Evolutionary conservation across 345 rosid species (phyloP).

Genomic region (Bruguiera gymnorhiza): DNA sequence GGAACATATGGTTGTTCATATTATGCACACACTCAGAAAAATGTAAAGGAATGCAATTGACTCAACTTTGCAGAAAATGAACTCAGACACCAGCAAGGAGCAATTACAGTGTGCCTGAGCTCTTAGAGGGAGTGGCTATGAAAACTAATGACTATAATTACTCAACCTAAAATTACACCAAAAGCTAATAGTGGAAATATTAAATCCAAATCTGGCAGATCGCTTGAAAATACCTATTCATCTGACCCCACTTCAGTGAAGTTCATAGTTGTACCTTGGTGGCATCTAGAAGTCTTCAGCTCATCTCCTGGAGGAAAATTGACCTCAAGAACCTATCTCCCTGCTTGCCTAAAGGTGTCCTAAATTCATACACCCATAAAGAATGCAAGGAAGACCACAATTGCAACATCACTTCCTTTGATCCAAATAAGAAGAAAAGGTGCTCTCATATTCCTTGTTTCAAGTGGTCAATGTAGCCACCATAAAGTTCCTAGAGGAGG

Average conservation of each 20-base stretch:
- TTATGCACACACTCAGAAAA: too few relatives aligned
- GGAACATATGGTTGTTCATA: too few relatives aligned
- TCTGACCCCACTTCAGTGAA: constrained; percentile 5
- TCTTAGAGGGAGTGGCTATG: too few relatives aligned
- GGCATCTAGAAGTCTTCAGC: neutral
- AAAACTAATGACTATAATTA: too few relatives aligned
- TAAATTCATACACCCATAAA: neutral
- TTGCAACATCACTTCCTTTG: too few relatives aligned
- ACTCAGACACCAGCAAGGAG: too few relatives aligned
- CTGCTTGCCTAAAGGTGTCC: neutral
- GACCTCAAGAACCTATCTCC: neutral
- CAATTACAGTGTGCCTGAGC: too few relatives aligned
- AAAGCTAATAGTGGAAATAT: neutral
- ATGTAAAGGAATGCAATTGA: too few relatives aligned
- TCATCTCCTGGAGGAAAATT: neutral
- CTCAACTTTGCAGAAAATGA: too few relatives aligned
- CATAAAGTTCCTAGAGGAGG: neutral
- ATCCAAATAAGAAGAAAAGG: too few relatives aligned
- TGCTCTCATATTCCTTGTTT: neutral
- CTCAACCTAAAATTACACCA: neutral
- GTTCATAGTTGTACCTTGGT: constrained; percentile 5
- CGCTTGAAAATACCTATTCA: neutral
- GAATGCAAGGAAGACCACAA: constrained; percentile 3
- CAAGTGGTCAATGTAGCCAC: neutral
- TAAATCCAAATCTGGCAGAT: neutral